Evolutionary conservation across 305 asterid species (phyloP), one percentile per base, ranked within the genome.

Genomic region (Fraxinus ornus): DNA sequence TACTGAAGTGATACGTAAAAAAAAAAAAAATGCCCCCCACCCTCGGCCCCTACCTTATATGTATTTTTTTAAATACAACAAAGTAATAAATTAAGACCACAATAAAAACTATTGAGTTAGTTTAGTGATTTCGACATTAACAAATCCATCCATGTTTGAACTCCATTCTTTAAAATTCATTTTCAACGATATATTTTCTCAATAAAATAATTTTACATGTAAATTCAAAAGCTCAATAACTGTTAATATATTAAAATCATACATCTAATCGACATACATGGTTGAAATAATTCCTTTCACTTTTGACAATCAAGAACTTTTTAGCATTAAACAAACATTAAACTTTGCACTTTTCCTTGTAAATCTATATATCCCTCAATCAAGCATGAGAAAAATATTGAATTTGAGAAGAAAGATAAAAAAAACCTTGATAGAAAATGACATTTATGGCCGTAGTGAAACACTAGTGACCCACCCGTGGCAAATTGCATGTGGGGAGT

Each of bases 401-500:
- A 33, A 24, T 19, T 19, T 2, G 30, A 78, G 22, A n/a, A n/a
- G n/a, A n/a, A 78, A 33, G 74, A 64, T 8, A 0, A 26, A 7
- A 17, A 7, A 64, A 22, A 9, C 35, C 35, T 9, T 13, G 19
- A 5, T 12, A 37, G 81, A 74, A 73, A 75, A 75, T 10, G 86
- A 82, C 74, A 3, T 47, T 1, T 15, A n/a, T 77, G 87, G 85
- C 78, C 22, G 39, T 41, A 66, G 33, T 62, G 82, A 66, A 70
- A 80, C 62, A 52, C 83, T 5, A 62, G 84, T 52, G 85, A 49
- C 76, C 88, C 89, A 87, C 86, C 71, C 78, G 78, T 78, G 55
- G 68, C 52, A 77, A 77, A 35, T 39, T 62, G 89, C 89, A 86
- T 86, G 89, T 88, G 88, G 83, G 17, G 8, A 76, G 83, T 84